These are phyloP conservation scores for Cyclaneusma minus DNA, from an alignment of 2,329 filamentous ascomycete genomes.

Conservation along the genomic window DNA sequence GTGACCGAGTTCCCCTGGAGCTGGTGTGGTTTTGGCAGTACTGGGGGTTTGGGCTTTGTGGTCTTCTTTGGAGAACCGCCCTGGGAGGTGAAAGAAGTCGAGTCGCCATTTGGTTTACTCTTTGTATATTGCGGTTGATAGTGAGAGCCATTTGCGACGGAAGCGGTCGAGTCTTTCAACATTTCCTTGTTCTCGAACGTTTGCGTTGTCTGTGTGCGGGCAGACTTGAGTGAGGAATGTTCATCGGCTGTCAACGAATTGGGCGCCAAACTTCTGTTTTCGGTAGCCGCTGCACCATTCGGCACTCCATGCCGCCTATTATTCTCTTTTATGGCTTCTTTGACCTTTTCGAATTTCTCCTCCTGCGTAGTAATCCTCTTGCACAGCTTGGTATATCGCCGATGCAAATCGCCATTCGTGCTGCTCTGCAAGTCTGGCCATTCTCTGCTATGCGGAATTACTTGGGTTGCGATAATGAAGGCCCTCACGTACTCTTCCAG, in stretches of 20 bases:
- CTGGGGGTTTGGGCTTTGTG: conserved; percentile 26
- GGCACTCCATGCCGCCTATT: conserved; percentile 45
- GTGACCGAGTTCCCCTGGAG: conserved; percentile 45
- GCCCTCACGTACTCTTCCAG: conserved; percentile 76
- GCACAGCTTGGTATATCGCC: conserved; percentile 33
- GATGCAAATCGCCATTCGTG: conserved; percentile 26
- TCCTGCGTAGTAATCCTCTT: conserved; percentile 32
- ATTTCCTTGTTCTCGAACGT: background rate
- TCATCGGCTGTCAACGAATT: conserved; percentile 1
- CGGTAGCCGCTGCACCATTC: conserved; percentile 17
- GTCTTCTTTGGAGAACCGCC: conserved; percentile 16
- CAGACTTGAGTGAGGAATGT: conserved; percentile 3
- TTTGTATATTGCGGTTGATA: too few relatives aligned
- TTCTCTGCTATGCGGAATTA: conserved; percentile 62
- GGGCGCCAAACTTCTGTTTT: conserved; percentile 3
- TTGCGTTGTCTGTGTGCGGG: conserved; percentile 1
- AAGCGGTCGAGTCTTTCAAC: background rate
- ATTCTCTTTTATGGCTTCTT: conserved; percentile 43
- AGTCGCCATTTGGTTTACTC: conserved; percentile 3
- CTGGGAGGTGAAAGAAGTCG: conserved; percentile 3
- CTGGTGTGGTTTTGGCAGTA: conserved; percentile 53
- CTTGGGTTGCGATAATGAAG: conserved; percentile 60
- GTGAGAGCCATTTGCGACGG: conserved; percentile 3
- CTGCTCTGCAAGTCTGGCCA: conserved; percentile 49
- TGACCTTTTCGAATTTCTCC: conserved; percentile 38